Evolutionary conservation across 306 rosid genomes (phyloP).

Genomic region (Casuarina cunninghamiana): DNA sequence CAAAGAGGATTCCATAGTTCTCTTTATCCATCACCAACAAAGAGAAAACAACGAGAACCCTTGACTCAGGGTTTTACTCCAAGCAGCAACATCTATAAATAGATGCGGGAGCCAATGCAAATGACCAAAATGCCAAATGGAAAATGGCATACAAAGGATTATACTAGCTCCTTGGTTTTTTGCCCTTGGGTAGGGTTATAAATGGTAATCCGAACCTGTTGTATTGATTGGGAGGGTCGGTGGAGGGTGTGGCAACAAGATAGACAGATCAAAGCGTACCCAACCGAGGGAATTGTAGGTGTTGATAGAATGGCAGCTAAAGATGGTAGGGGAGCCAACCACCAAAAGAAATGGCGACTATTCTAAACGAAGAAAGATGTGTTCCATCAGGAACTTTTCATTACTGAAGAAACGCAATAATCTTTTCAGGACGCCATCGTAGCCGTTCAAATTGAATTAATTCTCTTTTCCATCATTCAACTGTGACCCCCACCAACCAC

Average conservation of each 20-base stretch:
- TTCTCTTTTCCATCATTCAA: too few species aligned
- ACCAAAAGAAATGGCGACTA: constrained; percentile 24
- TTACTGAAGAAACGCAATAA: too few species aligned
- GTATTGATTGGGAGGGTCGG: neutral
- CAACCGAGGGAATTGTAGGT: constrained; percentile 35
- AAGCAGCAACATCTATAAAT: neutral
- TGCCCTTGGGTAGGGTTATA: neutral
- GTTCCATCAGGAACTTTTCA: too few species aligned
- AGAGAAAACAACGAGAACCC: too few species aligned
- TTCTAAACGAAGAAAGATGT: neutral
- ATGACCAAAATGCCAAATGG: neutral
- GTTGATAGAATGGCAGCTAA: constrained; percentile 53
- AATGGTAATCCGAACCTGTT: neutral
- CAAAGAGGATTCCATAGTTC: constrained; percentile 25
- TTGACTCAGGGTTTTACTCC: neutral
- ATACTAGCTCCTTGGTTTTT: too few species aligned
- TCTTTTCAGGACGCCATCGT: too few species aligned
- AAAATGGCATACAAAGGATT: too few species aligned
- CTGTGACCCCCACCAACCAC: too few species aligned
- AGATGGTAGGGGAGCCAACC: constrained; percentile 31
- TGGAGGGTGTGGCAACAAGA: constrained; percentile 16
- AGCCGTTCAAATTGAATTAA: too few species aligned
- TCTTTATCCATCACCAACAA: too few species aligned
- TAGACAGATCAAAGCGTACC: constrained; percentile 19
- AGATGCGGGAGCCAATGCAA: too few species aligned